Percentiles rank a stretch among this genome's conserved stretches.
Evolutionary conservation across 495 filamentous ascomycete species (phyloP).

Genomic region (Chaetomium tenue): DNA sequence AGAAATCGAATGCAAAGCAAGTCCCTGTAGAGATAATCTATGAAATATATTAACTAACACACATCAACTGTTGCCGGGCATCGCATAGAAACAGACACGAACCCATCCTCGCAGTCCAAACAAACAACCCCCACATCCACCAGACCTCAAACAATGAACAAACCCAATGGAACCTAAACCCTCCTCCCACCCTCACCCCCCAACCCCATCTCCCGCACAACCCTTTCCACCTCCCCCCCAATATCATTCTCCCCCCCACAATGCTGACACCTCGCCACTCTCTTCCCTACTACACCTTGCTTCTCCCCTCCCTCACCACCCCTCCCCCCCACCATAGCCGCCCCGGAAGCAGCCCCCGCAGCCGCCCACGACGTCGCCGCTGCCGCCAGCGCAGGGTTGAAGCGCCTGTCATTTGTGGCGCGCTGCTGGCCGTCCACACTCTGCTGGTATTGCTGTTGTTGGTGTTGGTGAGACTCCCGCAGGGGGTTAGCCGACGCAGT

Average conservation of each 20-base stretch:
- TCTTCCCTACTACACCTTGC: slow-evolving; percentile 5
- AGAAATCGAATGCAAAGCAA: no score
- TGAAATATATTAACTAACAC: no score
- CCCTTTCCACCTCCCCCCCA: slow-evolving; percentile 20
- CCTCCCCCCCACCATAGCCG: neutral
- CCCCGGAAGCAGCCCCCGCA: neutral
- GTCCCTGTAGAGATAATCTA: no score
- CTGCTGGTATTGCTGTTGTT: neutral
- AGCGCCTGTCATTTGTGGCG: no score
- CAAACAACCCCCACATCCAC: no score
- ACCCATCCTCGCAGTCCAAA: no score
- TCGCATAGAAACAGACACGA: neutral
- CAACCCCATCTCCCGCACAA: neutral
- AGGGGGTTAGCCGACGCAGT: neutral
- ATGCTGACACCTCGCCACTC: slow-evolving; percentile 35
- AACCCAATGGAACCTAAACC: neutral
- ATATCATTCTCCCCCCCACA: slow-evolving; percentile 41
- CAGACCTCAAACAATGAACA: no score
- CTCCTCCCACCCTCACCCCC: neutral
- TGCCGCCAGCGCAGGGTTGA: slow-evolving; percentile 26
- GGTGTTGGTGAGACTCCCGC: no score
- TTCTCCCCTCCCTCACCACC: neutral
- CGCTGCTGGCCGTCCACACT: no score
- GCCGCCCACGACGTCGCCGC: slow-evolving; percentile 27
- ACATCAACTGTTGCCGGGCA: neutral